A percentile compares a stretch with the other conserved stretches of the same genome.
Evolutionary conservation across 129 eudicot species (phyloP).

Genomic region (Logfia minima): DNA sequence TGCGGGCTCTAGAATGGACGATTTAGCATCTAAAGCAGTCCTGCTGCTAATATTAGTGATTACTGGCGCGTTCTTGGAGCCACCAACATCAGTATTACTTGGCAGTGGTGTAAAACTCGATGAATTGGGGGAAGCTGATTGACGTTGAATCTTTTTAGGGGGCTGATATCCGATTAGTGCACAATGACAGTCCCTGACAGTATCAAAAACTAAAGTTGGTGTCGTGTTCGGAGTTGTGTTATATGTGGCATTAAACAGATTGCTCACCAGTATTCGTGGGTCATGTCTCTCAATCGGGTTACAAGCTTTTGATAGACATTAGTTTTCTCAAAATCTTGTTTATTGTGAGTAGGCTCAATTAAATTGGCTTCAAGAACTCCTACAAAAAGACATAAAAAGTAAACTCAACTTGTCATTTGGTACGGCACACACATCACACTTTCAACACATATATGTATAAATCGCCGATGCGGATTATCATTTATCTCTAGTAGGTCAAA

Average conservation of each 20-base stretch:
- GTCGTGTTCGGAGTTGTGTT: background rate
- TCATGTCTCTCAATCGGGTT: slow-evolving; percentile 54
- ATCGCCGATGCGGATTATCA: background rate
- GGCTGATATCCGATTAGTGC: slow-evolving; percentile 59
- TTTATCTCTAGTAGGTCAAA: background rate
- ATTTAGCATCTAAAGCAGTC: slow-evolving; percentile 12
- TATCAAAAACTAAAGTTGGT: background rate
- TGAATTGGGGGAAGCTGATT: slow-evolving; percentile 6
- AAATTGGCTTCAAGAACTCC: slow-evolving; percentile 68
- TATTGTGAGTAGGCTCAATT: slow-evolving; percentile 59
- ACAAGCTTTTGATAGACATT: slow-evolving; percentile 61
- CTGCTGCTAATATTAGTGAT: slow-evolving; percentile 3
- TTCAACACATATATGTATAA: background rate
- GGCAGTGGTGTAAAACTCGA: slow-evolving; percentile 21
- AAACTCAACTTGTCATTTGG: slow-evolving; percentile 3
- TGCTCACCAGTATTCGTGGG: slow-evolving; percentile 62
- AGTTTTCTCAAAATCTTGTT: slow-evolving; percentile 75
- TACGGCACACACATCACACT: background rate
- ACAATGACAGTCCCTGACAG: slow-evolving; percentile 78
- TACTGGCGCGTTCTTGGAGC: slow-evolving; percentile 21
- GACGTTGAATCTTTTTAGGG: slow-evolving; percentile 37
- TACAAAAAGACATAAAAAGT: slow-evolving; percentile 20
- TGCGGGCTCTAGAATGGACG: background rate
- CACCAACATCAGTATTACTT: slow-evolving; percentile 33
- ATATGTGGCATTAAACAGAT: background rate